Evolutionary conservation across 2,329 filamentous ascomycete species (phyloP).

Genomic region (Monilinia fructicola): DNA sequence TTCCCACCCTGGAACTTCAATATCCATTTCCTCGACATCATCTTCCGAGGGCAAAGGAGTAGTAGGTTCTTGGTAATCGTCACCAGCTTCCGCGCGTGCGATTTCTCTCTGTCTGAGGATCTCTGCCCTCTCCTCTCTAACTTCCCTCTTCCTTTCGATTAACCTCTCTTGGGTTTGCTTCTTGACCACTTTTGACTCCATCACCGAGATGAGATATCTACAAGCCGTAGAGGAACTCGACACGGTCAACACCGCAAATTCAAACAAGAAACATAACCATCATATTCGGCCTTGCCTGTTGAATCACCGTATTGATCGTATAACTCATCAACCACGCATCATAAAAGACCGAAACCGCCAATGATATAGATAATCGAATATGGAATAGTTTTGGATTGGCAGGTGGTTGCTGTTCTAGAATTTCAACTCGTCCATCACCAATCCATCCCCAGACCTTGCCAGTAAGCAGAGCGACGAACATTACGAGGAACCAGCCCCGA

Average conservation of each 20-base stretch:
- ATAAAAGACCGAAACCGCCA: conserved; percentile 76
- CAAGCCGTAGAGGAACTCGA: conserved; percentile 75
- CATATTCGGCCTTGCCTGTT: conserved; percentile 90
- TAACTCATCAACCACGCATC: conserved; percentile 79
- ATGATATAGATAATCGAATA: conserved; percentile 72
- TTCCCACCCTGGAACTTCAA: conserved; percentile 95
- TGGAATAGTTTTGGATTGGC: conserved; percentile 88
- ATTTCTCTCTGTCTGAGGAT: conserved; percentile 45
- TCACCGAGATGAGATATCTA: conserved; percentile 75
- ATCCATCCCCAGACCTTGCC: conserved; percentile 99
- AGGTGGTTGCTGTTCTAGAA: conserved; percentile 92
- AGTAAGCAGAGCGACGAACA: conserved; percentile 90
- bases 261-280: conserved; percentile 99
- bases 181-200: conserved; percentile 73
- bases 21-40: conserved; percentile 87
- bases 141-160: conserved; percentile 65
- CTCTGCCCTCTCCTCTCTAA: conserved; percentile 57
- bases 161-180: conserved; percentile 71
- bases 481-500: conserved; percentile 94
- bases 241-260: conserved; percentile 85
- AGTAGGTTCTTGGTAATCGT: conserved; percentile 34
- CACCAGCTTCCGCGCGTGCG: conserved; percentile 40
- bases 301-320: conserved; percentile 77
- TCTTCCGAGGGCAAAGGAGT: conserved; percentile 62
- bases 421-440: conserved; percentile 88